These are phyloP conservation scores for Beta vulgaris DNA, from an alignment of 148 eudicot species.

Conservation along the genomic window DNA sequence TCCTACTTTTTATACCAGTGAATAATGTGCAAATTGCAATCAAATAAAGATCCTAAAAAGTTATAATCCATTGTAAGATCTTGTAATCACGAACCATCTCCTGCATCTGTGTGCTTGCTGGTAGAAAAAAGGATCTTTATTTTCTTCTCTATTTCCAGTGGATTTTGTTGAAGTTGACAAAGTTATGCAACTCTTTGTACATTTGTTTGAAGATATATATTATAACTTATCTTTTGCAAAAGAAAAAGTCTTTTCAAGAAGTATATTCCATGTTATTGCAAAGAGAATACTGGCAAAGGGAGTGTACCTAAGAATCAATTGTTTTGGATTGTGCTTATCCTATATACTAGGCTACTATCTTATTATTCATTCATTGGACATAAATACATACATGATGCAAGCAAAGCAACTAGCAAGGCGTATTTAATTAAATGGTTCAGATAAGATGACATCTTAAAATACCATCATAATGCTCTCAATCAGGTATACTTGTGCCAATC, in stretches of 20 bases:
- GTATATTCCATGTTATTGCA: no score
- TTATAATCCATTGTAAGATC: no score
- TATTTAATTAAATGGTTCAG: neutral
- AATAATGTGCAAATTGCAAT: no score
- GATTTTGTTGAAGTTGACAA: neutral
- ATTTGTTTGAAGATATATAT: no score
- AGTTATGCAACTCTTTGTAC: neutral
- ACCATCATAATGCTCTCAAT: neutral
- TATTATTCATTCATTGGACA: neutral
- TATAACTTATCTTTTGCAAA: neutral
- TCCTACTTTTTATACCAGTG: no score
- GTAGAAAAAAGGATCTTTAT: neutral
- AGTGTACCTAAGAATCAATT: slow-evolving; percentile 8
- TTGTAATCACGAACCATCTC: neutral
- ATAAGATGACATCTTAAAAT: slow-evolving; percentile 4
- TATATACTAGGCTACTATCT: neutral
- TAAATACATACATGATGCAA: no score
- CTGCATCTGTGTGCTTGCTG: neutral
- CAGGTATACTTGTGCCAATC: neutral
- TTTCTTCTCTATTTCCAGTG: neutral
- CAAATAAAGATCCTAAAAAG: no score
- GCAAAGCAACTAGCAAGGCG: no score
- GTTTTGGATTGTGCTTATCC: slow-evolving; percentile 15
- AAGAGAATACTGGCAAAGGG: neutral
- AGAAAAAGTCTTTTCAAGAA: neutral